phyloP scores from a whole-genome alignment of 2,329 filamentous ascomycete species.

The Penicillium sp. region DNA sequence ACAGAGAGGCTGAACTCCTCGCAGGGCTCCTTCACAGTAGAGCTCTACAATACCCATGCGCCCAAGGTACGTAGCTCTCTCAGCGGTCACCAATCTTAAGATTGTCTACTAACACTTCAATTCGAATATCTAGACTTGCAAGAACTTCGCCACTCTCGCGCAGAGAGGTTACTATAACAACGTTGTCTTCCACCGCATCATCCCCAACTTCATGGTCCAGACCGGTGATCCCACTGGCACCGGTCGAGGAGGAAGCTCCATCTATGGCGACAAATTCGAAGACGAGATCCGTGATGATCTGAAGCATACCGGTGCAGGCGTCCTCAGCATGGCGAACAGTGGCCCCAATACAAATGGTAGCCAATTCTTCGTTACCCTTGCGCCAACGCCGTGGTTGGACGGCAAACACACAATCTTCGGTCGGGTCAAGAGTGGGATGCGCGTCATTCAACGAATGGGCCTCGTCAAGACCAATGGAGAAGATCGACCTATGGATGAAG shows the following conservation, averaged over 20 bases:
- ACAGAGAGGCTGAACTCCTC: conserved; percentile 19
- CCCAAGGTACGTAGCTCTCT: conserved; percentile 59
- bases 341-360: conserved; percentile 92
- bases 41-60: conserved; percentile 88
- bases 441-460: conserved; percentile 84
- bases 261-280: conserved; percentile 91
- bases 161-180: conserved; percentile 85
- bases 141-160: conserved; percentile 82
- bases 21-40: conserved; percentile 80
- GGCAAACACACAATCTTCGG: conserved; percentile 98
- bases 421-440: conserved; percentile 80
- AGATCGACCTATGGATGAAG: conserved; percentile 79
- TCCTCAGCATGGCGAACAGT: conserved; percentile 96
- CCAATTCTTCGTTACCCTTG: conserved; percentile 95
- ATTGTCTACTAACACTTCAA: conserved; percentile 19
- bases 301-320: conserved; percentile 89
- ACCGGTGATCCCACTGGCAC: conserved; percentile 93
- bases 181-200: conserved; percentile 90
- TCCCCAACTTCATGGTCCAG: conserved; percentile 96
- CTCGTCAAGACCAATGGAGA: conserved; percentile 80
- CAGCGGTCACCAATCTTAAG: not conserved
- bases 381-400: conserved; percentile 93
- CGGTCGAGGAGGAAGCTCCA: conserved; percentile 82
- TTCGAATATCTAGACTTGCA: conserved; percentile 64
- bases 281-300: conserved; percentile 82